These are phyloP conservation scores for Lepiota brunneoincarnata DNA, from an alignment of 768 basidiomycete genomes.

Conservation along the genomic window DNA sequence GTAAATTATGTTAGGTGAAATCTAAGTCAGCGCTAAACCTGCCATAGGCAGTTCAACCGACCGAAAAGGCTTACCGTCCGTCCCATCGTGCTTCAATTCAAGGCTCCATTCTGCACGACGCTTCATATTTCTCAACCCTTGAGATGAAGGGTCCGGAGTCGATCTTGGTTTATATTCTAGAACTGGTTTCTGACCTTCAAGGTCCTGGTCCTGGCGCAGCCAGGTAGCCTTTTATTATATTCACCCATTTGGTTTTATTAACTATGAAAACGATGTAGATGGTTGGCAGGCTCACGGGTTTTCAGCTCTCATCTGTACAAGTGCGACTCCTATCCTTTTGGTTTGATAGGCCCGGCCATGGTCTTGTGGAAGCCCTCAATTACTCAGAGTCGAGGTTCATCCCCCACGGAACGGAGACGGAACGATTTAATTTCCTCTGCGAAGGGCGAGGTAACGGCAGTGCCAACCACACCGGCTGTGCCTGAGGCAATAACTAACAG, in stretches of 20 bases:
- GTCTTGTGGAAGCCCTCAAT: slow-evolving; percentile 67
- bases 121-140: slow-evolving; percentile 77
- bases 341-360: slow-evolving; percentile 65
- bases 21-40: not conserved
- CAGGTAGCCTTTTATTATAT: slow-evolving; percentile 39
- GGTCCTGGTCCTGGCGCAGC: slow-evolving; percentile 55
- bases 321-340: slow-evolving; percentile 60
- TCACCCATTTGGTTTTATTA: not conserved
- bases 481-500: not conserved
- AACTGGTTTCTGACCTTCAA: slow-evolving; percentile 63
- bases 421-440: not conserved
- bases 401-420: not conserved
- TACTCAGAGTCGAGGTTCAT: slow-evolving; percentile 3
- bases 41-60: slow-evolving; percentile 76
- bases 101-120: slow-evolving; percentile 86
- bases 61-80: slow-evolving; percentile 89
- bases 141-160: slow-evolving; percentile 68
- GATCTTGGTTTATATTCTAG: slow-evolving; percentile 49
- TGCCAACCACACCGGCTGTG: not conserved
- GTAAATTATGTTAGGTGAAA: slow-evolving; percentile 35
- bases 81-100: slow-evolving; percentile 88
- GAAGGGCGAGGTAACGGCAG: slow-evolving; percentile 16
- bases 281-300: slow-evolving; percentile 59
- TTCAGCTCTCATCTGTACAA: slow-evolving; percentile 70
- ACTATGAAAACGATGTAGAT: slow-evolving; percentile 39